A percentile compares a stretch with the other conserved stretches of the same genome.
Conservation (phyloP, 371 early-diverging fungal species). For the Circinella minor region DNA sequence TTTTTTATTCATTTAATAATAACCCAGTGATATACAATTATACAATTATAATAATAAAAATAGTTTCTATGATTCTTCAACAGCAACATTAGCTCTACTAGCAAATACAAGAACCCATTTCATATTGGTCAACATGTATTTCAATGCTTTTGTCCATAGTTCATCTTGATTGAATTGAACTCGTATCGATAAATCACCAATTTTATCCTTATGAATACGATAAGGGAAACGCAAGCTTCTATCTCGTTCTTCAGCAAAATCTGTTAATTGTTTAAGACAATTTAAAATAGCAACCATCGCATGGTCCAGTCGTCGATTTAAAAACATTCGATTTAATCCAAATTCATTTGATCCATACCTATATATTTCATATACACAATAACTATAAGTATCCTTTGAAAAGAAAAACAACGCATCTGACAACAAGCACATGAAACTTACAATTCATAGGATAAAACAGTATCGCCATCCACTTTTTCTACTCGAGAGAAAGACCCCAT, state of each 20-base stretch:
- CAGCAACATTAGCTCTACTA: conserved; percentile 45
- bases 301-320: conserved; percentile 86
- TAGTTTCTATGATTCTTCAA: neutral
- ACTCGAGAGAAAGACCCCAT: conserved; percentile 93
- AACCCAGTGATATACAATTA: no score
- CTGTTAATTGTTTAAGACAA: conserved; percentile 88
- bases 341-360: conserved; percentile 90
- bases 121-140: conserved; percentile 85
- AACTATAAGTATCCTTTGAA: neutral
- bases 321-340: conserved; percentile 81
- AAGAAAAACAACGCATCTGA: no score
- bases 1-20: no score
- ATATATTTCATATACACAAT: neutral
- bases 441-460: conserved; percentile 77
- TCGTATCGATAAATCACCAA: conserved; percentile 85
- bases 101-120: conserved; percentile 86
- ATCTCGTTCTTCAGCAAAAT: conserved; percentile 78
- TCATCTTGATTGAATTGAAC: conserved; percentile 91
- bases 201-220: conserved; percentile 87
- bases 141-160: conserved; percentile 90
- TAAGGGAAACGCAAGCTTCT: conserved; percentile 83
- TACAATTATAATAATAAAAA: no score
- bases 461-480: conserved; percentile 81
- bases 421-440: conserved; percentile 37
- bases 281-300: conserved; percentile 90